Conservation (phyloP, 139 green algal species). For the Coccomyxa sp. region DNA sequence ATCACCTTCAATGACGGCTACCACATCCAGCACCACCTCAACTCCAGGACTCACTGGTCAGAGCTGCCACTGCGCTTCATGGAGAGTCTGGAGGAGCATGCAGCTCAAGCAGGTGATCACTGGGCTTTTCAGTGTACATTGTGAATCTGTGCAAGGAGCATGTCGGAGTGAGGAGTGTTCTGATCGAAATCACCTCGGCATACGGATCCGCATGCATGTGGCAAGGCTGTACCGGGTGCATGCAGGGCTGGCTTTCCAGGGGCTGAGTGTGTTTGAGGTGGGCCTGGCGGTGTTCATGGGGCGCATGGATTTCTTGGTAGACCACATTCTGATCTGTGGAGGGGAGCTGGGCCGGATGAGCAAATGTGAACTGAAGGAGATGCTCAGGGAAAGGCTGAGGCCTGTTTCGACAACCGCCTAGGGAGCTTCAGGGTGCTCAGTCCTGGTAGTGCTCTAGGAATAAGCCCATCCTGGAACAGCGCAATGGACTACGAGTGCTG, state of each 20-base stretch:
- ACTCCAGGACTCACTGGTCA: conserved; percentile 77
- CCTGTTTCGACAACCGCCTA: too few species aligned
- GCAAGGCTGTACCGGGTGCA: not conserved
- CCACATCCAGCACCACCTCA: conserved; percentile 86
- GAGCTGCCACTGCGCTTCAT: conserved; percentile 63
- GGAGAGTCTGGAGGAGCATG: conserved; percentile 12
- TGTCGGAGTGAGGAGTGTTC: too few species aligned
- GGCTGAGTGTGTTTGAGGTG: conserved; percentile 75
- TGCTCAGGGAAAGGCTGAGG: too few species aligned
- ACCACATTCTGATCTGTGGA: not conserved
- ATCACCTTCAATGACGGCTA: conserved; percentile 88
- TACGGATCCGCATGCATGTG: too few species aligned
- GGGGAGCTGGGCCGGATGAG: too few species aligned
- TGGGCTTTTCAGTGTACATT: not conserved
- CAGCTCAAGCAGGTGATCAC: not conserved
- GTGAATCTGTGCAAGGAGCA: not conserved
- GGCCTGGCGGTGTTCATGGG: conserved; percentile 56
- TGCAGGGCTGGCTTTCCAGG: conserved; percentile 52
- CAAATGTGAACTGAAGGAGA: too few species aligned
- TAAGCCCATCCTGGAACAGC: too few species aligned
- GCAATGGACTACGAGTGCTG: too few species aligned
- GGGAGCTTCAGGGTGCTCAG: too few species aligned
- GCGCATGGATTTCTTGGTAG: conserved; percentile 33
- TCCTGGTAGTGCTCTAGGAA: too few species aligned
- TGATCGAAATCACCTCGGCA: too few species aligned